Base-by-base conservation (phyloP, 495 filamentous ascomycete genomes). In the Aspergillus kassunensis region DNA sequence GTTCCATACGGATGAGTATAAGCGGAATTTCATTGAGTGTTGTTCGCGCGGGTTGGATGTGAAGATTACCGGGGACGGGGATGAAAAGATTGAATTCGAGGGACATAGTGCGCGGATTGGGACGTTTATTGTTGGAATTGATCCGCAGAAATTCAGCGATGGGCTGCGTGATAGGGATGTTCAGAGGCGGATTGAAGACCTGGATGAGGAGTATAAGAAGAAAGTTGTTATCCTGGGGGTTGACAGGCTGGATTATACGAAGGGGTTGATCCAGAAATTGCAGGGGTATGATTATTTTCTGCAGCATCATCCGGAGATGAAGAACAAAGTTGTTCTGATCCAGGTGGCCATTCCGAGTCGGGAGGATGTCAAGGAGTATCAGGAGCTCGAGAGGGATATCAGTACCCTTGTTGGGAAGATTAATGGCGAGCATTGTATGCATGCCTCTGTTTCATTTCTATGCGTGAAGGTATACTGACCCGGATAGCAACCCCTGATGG, bases 1-100 rank as follows among this genome's bases (percentile, higher is more conserved):
- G 13, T 96, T 97, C 68, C 92, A 97, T 60, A 96, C 92, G 3
- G 92, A 95, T 67, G 89, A 95, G 71, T 96, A 97, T 63, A 89
- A 86, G 21, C 73, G 89, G 44, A 92, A 97, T 65, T 96, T 96
- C 63, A 71, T 92, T 11, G 43, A 45, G 35, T 90, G 85, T 61
- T 96, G 91, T 65, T 85, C 86, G 6, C 79, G 84, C 51, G 86
- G 95, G 40, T 75, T 96, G 80, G 91, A 75, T 63, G 78, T 84
- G 19, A 35, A 3, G 15, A 18, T 20, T 61, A 70, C 81, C 9
- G 83, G 83, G 11, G 59, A 55, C 7, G 53, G 64, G 33, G 4
- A 90, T 0, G 90, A 89, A 40, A 85, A 87, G 15, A 85, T 96
- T 37, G 82, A 88, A 21, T 95, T 84, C 61, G 75, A 87, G 51